Evolutionary conservation across 106 monocot genomes (phyloP).

Genomic region (Phalaenopsis equestris): DNA sequence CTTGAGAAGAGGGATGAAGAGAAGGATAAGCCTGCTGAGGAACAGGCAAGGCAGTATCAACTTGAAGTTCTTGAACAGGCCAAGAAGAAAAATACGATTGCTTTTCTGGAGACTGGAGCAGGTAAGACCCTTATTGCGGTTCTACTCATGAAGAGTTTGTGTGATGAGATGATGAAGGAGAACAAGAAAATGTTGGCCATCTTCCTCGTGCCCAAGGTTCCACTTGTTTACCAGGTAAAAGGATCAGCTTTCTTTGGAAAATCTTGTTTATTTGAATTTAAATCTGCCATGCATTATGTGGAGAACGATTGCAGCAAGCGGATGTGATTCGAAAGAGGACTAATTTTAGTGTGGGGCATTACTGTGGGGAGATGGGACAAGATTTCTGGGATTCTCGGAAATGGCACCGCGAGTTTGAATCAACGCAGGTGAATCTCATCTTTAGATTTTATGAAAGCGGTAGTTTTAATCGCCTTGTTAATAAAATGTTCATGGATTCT

Average conservation of each 20-base stretch:
- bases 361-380: slow-evolving; percentile 99
- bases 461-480: neutral
- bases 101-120: slow-evolving; percentile 95
- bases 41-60: slow-evolving; percentile 83
- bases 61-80: slow-evolving; percentile 96
- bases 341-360: slow-evolving; percentile 84
- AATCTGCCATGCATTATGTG: neutral
- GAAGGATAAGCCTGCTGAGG: slow-evolving; percentile 54
- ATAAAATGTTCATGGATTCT: neutral
- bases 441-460: neutral
- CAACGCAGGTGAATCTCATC: slow-evolving; percentile 58
- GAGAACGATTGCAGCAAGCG: slow-evolving; percentile 62
- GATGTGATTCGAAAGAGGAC: slow-evolving; percentile 93
- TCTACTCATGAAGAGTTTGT: slow-evolving; percentile 72
- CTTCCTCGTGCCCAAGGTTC: slow-evolving; percentile 95
- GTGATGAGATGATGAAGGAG: slow-evolving; percentile 44
- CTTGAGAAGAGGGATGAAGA: slow-evolving; percentile 23
- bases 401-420: slow-evolving; percentile 96
- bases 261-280: neutral
- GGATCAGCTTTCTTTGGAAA: neutral
- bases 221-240: slow-evolving; percentile 93
- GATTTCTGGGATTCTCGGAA: slow-evolving; percentile 95
- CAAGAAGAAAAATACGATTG: slow-evolving; percentile 90
- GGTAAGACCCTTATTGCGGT: slow-evolving; percentile 95
- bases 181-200: slow-evolving; percentile 82